Conservation (phyloP, 805 yeast genomes). For the Sugiyamaella mastotermitis region DNA sequence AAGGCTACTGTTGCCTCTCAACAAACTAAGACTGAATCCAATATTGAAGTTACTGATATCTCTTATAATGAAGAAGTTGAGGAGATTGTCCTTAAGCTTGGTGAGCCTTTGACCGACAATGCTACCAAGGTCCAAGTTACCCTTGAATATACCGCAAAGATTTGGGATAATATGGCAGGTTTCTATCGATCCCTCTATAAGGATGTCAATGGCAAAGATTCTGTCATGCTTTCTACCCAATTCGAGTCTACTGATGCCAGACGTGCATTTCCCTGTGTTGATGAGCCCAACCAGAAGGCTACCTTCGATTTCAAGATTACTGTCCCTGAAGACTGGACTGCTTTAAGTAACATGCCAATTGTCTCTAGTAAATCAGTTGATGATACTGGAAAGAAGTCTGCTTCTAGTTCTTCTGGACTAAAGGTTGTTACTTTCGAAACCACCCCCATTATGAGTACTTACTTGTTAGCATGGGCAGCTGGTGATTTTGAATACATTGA, state of each 20-base stretch:
- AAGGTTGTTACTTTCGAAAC: slow-evolving; percentile 76
- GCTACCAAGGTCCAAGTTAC: slow-evolving; percentile 29
- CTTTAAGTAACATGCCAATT: slow-evolving; percentile 40
- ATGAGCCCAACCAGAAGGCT: slow-evolving; percentile 78
- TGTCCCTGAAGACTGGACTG: slow-evolving; percentile 30
- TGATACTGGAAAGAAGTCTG: slow-evolving; percentile 29
- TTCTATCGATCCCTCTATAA: slow-evolving; percentile 66
- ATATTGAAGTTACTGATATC: slow-evolving; percentile 26
- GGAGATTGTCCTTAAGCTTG: slow-evolving; percentile 51
- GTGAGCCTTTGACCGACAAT: slow-evolving; percentile 29
- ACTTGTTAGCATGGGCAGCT: slow-evolving; percentile 74
- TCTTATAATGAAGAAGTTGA: slow-evolving; percentile 46
- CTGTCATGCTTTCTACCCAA: slow-evolving; percentile 75
- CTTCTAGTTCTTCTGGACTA: slow-evolving; percentile 51
- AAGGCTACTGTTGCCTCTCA: slow-evolving; percentile 26
- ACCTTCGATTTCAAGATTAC: slow-evolving; percentile 59
- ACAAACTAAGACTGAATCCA: slow-evolving; percentile 18
- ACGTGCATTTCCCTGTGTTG: slow-evolving; percentile 81
- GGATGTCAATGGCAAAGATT: slow-evolving; percentile 51
- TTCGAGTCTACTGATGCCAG: slow-evolving; percentile 86
- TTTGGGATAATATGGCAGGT: slow-evolving; percentile 78
- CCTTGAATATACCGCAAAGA: slow-evolving; percentile 52
- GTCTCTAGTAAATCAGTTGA: slow-evolving; percentile 62
- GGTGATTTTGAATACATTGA: slow-evolving; percentile 77
- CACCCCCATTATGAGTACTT: slow-evolving; percentile 83